Conservation (phyloP, 2,329 filamentous ascomycete species). For the Dactylellina haptotyla region DNA sequence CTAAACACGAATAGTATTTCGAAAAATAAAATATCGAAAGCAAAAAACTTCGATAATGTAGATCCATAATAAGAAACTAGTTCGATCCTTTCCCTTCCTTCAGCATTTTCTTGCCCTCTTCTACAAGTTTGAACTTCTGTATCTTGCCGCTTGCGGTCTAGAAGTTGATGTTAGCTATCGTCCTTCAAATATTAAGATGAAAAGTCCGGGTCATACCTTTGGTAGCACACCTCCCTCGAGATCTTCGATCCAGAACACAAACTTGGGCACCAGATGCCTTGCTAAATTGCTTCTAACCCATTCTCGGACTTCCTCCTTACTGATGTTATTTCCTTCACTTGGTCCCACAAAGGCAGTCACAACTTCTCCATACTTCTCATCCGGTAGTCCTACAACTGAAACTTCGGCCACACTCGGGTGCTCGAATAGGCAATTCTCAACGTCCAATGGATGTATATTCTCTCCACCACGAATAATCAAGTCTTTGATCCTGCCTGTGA, state of each 20-base stretch:
- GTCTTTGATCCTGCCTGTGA: slow-evolving; percentile 80
- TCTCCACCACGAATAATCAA: slow-evolving; percentile 94
- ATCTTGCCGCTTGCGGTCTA: slow-evolving; percentile 96
- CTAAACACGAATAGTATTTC: too few species aligned
- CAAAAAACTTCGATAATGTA: too few species aligned
- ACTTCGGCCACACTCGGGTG: slow-evolving; percentile 77
- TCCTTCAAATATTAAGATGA: slow-evolving; percentile 73
- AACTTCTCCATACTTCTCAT: slow-evolving; percentile 83
- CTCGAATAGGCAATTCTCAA: slow-evolving; percentile 86
- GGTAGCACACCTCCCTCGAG: slow-evolving; percentile 27
- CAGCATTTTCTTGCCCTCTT: slow-evolving; percentile 47
- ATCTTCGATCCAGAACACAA: slow-evolving; percentile 23
- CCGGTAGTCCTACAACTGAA: slow-evolving; percentile 83
- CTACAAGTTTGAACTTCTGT: slow-evolving; percentile 70
- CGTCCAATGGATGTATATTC: slow-evolving; percentile 84
- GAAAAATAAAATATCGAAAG: too few species aligned
- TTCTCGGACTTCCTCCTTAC: slow-evolving; percentile 70
- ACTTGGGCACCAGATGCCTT: slow-evolving; percentile 74
- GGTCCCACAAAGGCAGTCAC: slow-evolving; percentile 79
- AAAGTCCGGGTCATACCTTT: slow-evolving; percentile 64
- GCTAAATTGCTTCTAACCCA: slow-evolving; percentile 78
- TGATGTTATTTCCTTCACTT: slow-evolving; percentile 62
- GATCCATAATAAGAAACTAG: too few species aligned
- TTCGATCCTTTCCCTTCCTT: slow-evolving; percentile 23
- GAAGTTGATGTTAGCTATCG: neutral